Evolutionary conservation across 202 grass and related monocot genomes (phyloP).

Genomic region (Musa balbisiana): DNA sequence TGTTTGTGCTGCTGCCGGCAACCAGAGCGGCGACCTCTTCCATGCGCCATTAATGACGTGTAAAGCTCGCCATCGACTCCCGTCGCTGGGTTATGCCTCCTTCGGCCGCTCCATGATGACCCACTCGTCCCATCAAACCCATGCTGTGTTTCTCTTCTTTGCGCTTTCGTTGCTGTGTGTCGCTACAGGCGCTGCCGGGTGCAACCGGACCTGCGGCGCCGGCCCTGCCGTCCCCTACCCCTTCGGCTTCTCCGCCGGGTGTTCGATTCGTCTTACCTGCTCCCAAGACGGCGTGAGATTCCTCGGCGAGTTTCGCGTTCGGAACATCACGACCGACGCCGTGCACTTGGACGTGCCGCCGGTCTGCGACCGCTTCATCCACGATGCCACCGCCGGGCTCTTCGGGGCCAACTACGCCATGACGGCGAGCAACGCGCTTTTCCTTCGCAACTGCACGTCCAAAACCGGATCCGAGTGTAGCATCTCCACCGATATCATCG

Average conservation of each 20-base stretch:
- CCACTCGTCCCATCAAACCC: no score
- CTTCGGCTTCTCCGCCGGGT: constrained; percentile 52
- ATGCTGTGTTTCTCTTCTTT: not conserved
- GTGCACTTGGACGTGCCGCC: constrained; percentile 5
- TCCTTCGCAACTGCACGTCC: constrained; percentile 20
- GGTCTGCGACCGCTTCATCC: constrained; percentile 30
- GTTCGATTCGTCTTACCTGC: constrained; percentile 35
- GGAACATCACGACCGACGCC: constrained; percentile 7
- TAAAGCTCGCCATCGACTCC: not conserved
- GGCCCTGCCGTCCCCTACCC: constrained; percentile 28
- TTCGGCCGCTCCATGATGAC: not conserved
- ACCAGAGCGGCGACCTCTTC: no score
- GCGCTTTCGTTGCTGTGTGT: not conserved
- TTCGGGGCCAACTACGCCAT: constrained; percentile 32
- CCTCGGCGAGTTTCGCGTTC: not conserved
- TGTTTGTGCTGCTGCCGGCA: no score
- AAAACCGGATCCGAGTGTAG: not conserved
- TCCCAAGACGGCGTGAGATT: not conserved
- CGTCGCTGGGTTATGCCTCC: not conserved
- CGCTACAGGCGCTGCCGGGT: not conserved
- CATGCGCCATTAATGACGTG: no score
- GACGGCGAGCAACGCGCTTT: constrained; percentile 22
- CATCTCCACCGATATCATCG: not conserved
- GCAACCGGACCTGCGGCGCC: constrained; percentile 11
- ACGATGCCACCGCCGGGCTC: constrained; percentile 1